These are phyloP conservation scores for Cardamine occulta DNA, from an alignment of 345 rosid genomes.

Conservation along the genomic window DNA sequence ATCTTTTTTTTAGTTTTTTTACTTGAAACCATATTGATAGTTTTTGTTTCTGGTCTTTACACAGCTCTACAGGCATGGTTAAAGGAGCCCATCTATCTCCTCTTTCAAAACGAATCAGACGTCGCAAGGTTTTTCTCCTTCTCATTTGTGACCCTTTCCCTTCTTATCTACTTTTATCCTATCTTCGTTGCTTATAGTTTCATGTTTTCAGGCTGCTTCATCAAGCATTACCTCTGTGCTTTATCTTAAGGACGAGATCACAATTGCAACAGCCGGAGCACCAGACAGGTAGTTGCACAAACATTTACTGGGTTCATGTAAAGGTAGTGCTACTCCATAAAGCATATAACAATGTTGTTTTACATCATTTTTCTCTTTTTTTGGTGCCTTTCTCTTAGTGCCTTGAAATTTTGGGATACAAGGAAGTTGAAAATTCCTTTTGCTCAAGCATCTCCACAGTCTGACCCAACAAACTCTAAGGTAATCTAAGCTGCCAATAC, in stretches of 20 bases:
- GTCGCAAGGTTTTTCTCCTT: constrained; percentile 61
- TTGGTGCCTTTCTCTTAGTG: constrained; percentile 47
- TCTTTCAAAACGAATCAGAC: constrained; percentile 62
- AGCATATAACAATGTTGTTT: constrained; percentile 14
- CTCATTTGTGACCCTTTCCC: constrained; percentile 21
- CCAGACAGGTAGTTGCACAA: constrained; percentile 66
- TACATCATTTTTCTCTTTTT: constrained; percentile 3
- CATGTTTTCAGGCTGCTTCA: constrained; percentile 66
- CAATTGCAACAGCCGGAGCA: constrained; percentile 90
- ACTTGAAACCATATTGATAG: background rate
- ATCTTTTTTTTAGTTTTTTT: background rate
- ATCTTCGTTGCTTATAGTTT: constrained; percentile 32
- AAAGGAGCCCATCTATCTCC: constrained; percentile 81
- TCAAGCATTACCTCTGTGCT: constrained; percentile 92
- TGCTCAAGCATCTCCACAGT: constrained; percentile 64
- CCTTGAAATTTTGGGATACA: constrained; percentile 86
- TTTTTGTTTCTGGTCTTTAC: constrained; percentile 10
- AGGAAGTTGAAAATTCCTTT: constrained; percentile 72
- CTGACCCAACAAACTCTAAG: constrained; percentile 56
- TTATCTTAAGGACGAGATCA: constrained; percentile 77
- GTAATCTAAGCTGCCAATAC: constrained; percentile 37
- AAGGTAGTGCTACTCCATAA: background rate
- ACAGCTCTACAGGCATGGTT: constrained; percentile 69
- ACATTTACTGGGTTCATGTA: constrained; percentile 1
- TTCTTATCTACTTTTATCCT: constrained; percentile 5